A percentile compares a stretch with the other conserved stretches of the same genome.
These are phyloP conservation scores for Polyporus arcularius DNA, from an alignment of 768 basidiomycete genomes.

Conservation along the genomic window DNA sequence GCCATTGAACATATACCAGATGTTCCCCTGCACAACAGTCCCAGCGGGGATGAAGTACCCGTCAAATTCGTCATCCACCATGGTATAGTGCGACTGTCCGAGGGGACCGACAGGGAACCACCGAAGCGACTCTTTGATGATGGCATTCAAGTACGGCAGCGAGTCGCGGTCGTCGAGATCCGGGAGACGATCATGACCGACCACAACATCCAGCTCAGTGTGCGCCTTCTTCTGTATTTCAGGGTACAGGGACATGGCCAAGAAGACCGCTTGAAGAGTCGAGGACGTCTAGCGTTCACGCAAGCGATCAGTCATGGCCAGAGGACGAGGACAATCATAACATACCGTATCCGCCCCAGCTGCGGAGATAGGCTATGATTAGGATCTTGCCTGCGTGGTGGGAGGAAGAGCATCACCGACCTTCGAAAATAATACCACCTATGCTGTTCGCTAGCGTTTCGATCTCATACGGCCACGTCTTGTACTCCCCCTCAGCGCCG, in stretches of 20 bases:
- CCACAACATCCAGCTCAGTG: slow-evolving; percentile 40
- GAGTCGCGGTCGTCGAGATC: slow-evolving; percentile 22
- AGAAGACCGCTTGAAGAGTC: slow-evolving; percentile 18
- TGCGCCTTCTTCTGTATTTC: slow-evolving; percentile 34
- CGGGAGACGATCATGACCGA: slow-evolving; percentile 34
- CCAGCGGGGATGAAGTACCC: slow-evolving; percentile 8
- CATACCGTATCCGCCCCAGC: slow-evolving; percentile 4
- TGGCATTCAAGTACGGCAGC: slow-evolving; percentile 31
- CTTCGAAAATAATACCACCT: background rate
- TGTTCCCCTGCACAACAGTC: slow-evolving; percentile 7
- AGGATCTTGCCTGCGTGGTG: background rate
- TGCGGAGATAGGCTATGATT: background rate
- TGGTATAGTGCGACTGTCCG: background rate
- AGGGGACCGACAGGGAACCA: slow-evolving; percentile 18
- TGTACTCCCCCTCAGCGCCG: background rate
- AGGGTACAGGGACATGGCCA: slow-evolving; percentile 29
- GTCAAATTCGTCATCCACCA: slow-evolving; percentile 3
- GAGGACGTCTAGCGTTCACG: slow-evolving; percentile 9
- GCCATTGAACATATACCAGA: slow-evolving; percentile 13
- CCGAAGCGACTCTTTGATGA: slow-evolving; percentile 32
- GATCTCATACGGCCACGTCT: background rate
- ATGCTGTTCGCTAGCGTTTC: background rate
- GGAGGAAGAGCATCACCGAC: background rate
- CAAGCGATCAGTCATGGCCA: background rate
- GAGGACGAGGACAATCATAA: background rate